Evolutionary conservation across 169 alveolate genomes (phyloP).

Genomic region (Plasmodium cynomolgi): DNA sequence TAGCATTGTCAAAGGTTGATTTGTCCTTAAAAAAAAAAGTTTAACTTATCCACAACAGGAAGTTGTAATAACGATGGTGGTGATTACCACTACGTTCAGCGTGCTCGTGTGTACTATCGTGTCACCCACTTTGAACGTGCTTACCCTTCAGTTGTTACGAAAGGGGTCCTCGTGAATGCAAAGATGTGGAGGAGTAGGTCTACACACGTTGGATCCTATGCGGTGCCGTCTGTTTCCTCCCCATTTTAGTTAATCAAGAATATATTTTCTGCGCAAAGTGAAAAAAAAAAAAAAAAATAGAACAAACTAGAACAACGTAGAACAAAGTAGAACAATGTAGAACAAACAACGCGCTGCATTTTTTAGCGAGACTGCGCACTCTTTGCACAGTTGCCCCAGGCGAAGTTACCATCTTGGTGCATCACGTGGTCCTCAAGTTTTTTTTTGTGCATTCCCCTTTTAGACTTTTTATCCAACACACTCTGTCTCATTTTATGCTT

Average conservation of each 20-base stretch:
- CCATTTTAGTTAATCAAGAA: constrained; percentile 33
- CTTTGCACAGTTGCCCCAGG: background rate
- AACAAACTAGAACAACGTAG: background rate
- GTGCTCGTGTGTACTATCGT: background rate
- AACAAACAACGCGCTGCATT: background rate
- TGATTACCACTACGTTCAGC: background rate
- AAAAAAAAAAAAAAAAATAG: background rate
- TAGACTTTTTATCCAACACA: constrained; percentile 21
- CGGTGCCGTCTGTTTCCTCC: background rate
- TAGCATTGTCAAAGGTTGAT: background rate
- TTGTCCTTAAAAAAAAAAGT: background rate
- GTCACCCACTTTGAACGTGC: background rate
- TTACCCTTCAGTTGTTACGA: background rate
- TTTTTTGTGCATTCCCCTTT: constrained; percentile 30
- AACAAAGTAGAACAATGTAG: background rate
- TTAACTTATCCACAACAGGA: background rate
- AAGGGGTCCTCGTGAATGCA: background rate
- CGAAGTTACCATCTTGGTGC: constrained; percentile 31
- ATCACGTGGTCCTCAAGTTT: constrained; percentile 16
- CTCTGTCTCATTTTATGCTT: constrained; percentile 29
- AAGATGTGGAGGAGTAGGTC: background rate
- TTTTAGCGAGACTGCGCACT: background rate
- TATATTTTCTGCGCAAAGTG: constrained; percentile 18
- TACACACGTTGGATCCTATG: background rate
- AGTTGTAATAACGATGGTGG: background rate